Evolutionary conservation across 352 stramenopile genomes (phyloP), one percentile per base, ranked within the genome.

Genomic region (Globisporangium heterothallicum): DNA sequence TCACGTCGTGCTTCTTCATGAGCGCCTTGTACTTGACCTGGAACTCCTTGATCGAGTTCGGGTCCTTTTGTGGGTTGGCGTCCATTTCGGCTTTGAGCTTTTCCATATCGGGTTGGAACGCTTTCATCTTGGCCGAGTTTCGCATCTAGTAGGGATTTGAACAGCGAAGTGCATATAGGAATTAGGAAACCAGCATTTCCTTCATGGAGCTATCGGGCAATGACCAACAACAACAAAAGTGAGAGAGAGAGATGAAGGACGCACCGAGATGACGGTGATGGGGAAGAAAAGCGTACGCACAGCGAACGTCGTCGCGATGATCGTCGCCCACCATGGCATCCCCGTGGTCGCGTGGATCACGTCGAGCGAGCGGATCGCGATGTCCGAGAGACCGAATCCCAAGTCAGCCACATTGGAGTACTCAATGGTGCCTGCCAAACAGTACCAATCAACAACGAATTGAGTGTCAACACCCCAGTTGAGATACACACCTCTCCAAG

Each of bases 291-390:
- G 66, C 18, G 69, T 78, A 43, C 86, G 83, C 35, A 90, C 76
- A 16, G 68, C 65, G 56, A 95, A 60, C n/a, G 84, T 94, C 35
- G 81, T 88, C 13, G 72, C 79, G 14, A 92, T 72, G 55, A 96
- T 86, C 3, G 86, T 94, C 16, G 76, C 79, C 86, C 84, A 95
- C 86, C 84, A 95, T 21, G 83, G 83, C 35, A 95, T 55, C n/a
- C 80, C 82, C 18, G 84, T 90, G 14, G 80, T 89, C 22, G 65
- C 47, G 55, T 96, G 86, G 45, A 93, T 74, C 18, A 78, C 34
- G 52, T 92, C 80, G 25, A 96, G 67, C 29, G 77, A 67, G 22
- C 68, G 79, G 42, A 94, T 84, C 10, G 84, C 81, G 3, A 92
- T 54, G 53, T 91, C 81, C 47, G 81, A 82, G 12, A 94, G 56